Conservation (phyloP, 495 filamentous ascomycete genomes). For the Melanomma pulvis-pyrius region DNA sequence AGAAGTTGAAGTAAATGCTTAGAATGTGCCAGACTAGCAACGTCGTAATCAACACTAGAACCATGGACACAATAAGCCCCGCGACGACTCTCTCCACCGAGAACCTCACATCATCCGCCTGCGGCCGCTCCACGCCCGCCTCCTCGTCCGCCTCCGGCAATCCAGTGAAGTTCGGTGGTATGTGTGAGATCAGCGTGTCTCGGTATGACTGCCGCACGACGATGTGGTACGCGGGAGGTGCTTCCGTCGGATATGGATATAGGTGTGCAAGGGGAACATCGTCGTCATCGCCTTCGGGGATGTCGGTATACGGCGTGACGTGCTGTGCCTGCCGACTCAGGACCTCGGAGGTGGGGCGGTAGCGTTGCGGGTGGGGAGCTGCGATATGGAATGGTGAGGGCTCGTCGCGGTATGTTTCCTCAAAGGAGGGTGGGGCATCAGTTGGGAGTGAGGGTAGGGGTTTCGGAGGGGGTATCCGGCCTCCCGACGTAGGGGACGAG, state of each 20-base stretch:
- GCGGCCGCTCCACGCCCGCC: background rate
- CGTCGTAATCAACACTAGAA: constrained; percentile 11
- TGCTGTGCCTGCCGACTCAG: background rate
- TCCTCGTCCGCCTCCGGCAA: constrained; percentile 8
- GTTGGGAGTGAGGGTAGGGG: constrained; percentile 17
- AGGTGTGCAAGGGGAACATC: constrained; percentile 27
- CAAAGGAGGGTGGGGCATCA: background rate
- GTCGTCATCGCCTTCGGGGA: background rate
- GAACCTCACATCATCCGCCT: constrained; percentile 20
- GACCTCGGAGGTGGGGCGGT: constrained; percentile 9
- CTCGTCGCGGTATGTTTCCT: constrained; percentile 28
- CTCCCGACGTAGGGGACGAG: constrained; percentile 2
- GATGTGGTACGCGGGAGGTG: constrained; percentile 28
- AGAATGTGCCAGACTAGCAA: background rate
- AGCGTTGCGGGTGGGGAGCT: constrained; percentile 3
- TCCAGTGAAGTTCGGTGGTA: constrained; percentile 7
- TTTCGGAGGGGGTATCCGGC: background rate
- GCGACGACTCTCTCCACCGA: constrained; percentile 28
- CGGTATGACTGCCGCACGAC: constrained; percentile 19
- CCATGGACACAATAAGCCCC: constrained; percentile 9
- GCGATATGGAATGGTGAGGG: background rate
- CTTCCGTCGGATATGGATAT: constrained; percentile 25
- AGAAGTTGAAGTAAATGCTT: background rate
- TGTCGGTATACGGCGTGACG: constrained; percentile 18
- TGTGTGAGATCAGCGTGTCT: constrained; percentile 27